A percentile compares a stretch with the other conserved stretches of the same genome.
These are phyloP conservation scores for Ceratobasidium papillatum DNA, from an alignment of 1,284 basidiomycete species.

Conservation along the genomic window DNA sequence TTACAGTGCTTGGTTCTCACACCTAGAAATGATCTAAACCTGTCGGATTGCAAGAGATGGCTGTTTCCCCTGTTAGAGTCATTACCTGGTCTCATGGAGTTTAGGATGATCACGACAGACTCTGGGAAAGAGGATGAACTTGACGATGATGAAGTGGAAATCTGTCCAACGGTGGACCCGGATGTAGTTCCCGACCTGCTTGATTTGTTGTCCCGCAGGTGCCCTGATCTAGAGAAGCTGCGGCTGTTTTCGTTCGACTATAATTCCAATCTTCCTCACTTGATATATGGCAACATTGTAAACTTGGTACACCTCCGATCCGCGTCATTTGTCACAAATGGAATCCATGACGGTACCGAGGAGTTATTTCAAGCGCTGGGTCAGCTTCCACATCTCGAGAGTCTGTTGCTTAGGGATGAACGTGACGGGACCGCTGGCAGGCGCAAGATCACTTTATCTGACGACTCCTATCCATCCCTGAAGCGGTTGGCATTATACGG, in stretches of 20 bases:
- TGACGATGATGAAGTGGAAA: too few relatives aligned
- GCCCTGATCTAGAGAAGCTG: background rate
- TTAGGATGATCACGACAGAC: too few relatives aligned
- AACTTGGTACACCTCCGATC: background rate
- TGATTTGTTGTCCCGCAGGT: background rate
- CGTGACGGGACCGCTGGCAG: background rate
- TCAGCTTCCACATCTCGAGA: background rate
- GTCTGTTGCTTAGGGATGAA: background rate
- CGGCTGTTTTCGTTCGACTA: background rate
- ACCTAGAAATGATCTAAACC: too few relatives aligned
- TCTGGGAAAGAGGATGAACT: too few relatives aligned
- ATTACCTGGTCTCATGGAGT: too few relatives aligned
- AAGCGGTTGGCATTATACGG: background rate
- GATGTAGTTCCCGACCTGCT: background rate
- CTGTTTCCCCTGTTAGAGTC: too few relatives aligned
- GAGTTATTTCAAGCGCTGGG: background rate
- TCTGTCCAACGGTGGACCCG: too few relatives aligned
- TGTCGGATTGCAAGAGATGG: too few relatives aligned
- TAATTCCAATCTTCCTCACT: background rate
- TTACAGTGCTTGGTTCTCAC: too few relatives aligned
- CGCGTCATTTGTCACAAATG: too few relatives aligned
- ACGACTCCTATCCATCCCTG: background rate
- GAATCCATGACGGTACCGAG: background rate
- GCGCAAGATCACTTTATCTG: background rate
- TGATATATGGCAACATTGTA: background rate